Percentiles rank a stretch among this genome's conserved stretches.
These are phyloP conservation scores for Solanum medicagineum DNA, from an alignment of 257 asterid species.

Conservation along the genomic window DNA sequence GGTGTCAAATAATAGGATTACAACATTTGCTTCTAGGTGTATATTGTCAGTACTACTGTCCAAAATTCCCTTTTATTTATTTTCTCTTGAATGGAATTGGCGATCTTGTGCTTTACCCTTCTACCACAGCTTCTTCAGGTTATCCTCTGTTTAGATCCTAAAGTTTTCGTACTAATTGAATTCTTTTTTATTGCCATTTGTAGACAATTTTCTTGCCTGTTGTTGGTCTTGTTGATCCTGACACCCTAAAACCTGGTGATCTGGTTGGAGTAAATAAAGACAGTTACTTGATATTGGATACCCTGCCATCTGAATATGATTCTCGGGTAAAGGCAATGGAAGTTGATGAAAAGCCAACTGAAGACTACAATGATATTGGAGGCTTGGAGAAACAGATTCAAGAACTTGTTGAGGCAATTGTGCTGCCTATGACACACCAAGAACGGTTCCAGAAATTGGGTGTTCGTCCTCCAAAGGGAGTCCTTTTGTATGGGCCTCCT, in stretches of 20 bases:
- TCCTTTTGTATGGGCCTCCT: slow-evolving; percentile 82
- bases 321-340: slow-evolving; percentile 99
- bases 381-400: slow-evolving; percentile 98
- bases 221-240: slow-evolving; percentile 95
- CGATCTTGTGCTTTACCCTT: background rate
- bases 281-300: slow-evolving; percentile 87
- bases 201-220: slow-evolving; percentile 96
- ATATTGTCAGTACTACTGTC: background rate
- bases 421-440: slow-evolving; percentile 80
- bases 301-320: slow-evolving; percentile 92
- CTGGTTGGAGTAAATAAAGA: slow-evolving; percentile 97
- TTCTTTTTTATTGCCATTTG: slow-evolving; percentile 8
- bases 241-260: slow-evolving; percentile 88
- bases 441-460: slow-evolving; percentile 81
- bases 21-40: background rate
- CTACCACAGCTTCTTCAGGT: background rate
- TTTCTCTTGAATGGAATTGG: background rate
- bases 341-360: slow-evolving; percentile 98
- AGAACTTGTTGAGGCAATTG: slow-evolving; percentile 85
- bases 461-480: slow-evolving; percentile 80
- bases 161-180: background rate
- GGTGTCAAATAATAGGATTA: slow-evolving; percentile 2
- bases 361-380: slow-evolving; percentile 91
- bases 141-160: background rate
- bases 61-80: background rate